Evolutionary conservation across 2,329 filamentous ascomycete genomes (phyloP), one percentile per base, ranked within the genome.

Genomic region (Aspergillus sp.): DNA sequence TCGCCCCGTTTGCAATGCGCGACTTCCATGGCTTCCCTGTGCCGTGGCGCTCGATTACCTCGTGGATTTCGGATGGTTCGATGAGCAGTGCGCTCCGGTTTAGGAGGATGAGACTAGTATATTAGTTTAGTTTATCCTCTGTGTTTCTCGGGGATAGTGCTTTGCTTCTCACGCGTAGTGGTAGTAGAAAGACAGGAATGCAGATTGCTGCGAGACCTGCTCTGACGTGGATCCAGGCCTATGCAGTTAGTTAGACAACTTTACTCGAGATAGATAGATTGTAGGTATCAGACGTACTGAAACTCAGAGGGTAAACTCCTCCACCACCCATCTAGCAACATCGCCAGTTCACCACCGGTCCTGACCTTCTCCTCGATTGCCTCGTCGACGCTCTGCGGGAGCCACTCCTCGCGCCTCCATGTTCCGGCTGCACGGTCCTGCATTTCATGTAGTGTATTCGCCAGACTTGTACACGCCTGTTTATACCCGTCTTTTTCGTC

Each of bases 391-490:
- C 9, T 50, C 9, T 56, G 53, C 5, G 53, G 53, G 7, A 50
- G 26, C 53, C 53, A 56, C 20, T 56, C 53, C 26, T 56, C 53
- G n/a, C 47, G 41, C 3, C 47, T 18, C 53, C 53, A 56, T 7
- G 53, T 18, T 3, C 53, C 30, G 2, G 53, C 53, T 12, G 53
- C 48, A 1, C 47, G 53, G 12, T 51, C 47, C 18, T 50, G 53
- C 26, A 56, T 18, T 13, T 56, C 47, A 12, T 44, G 53, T 5
- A 56, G 22, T 9, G 32, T 50, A 12, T 56, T 56, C 2, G 53
- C 53, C 2, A 56, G 39, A 41, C 47, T 44, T 15, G 51, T 44
- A 15, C 53, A 56, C 2, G 47, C 32, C 15, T 11, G 6, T 24
- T 49, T n/a, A 18, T 55, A 55, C 4, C n/a, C n/a, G n/a, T n/a